Percentiles rank a stretch among this genome's conserved stretches.
These are phyloP conservation scores for Zymoseptoria passerinii DNA, from an alignment of 2,329 filamentous ascomycete genomes.

Conservation along the genomic window DNA sequence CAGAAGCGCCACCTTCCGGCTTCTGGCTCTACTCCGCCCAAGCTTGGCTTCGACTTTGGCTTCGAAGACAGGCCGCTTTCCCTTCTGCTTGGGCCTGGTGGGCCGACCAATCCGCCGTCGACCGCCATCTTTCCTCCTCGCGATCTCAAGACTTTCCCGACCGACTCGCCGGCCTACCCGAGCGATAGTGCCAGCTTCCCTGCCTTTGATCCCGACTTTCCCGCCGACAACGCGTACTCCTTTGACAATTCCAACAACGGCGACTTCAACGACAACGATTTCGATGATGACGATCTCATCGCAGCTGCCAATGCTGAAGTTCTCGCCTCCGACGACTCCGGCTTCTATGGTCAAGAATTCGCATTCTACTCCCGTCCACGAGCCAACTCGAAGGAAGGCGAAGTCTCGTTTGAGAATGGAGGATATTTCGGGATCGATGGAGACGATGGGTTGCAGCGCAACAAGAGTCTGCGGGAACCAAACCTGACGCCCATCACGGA, in stretches of 20 bases:
- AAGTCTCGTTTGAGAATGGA: conserved; percentile 61
- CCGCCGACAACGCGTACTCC: conserved; percentile 34
- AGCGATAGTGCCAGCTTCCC: background rate
- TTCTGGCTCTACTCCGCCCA: conserved; percentile 16
- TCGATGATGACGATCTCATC: conserved; percentile 74
- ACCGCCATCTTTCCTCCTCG: background rate
- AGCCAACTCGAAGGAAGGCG: conserved; percentile 37
- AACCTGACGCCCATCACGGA: conserved; percentile 96
- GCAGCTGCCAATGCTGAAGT: conserved; percentile 92
- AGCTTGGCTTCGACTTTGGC: conserved; percentile 32
- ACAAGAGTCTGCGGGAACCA: conserved; percentile 74
- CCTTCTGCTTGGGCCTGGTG: background rate
- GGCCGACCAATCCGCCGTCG: background rate
- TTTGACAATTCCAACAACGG: conserved; percentile 33
- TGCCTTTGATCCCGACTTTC: conserved; percentile 15
- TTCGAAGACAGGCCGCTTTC: conserved; percentile 24
- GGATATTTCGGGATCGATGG: conserved; percentile 81
- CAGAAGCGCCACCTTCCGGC: conserved; percentile 6
- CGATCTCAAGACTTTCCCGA: background rate
- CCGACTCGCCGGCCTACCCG: background rate
- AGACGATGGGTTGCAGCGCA: conserved; percentile 52
- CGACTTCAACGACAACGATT: conserved; percentile 48
- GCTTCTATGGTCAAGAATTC: conserved; percentile 93
- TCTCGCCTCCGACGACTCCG: conserved; percentile 82
- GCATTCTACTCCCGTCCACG: conserved; percentile 70